Conservation (phyloP, 352 stramenopile species). For the Pseudoperonospora humuli region DNA sequence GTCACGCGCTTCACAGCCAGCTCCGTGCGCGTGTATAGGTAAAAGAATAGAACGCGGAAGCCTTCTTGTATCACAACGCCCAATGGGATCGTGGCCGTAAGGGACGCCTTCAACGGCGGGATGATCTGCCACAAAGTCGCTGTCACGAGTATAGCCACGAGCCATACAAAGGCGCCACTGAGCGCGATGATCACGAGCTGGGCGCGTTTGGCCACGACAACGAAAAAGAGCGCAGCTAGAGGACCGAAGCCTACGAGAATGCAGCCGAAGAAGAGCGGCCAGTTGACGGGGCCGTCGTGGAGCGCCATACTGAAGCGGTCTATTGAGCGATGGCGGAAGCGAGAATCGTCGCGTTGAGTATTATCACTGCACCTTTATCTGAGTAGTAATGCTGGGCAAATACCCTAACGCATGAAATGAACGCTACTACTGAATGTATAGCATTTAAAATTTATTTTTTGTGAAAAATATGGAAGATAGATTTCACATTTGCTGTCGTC, state of each 20-base stretch:
- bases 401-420: no score
- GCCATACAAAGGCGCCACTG: conserved; percentile 74
- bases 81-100: conserved; percentile 67
- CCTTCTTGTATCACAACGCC: conserved; percentile 62
- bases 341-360: no score
- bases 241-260: conserved; percentile 74
- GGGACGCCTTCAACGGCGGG: conserved; percentile 58
- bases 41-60: conserved; percentile 66
- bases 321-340: background rate
- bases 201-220: conserved; percentile 67
- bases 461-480: no score
- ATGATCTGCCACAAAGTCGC: conserved; percentile 73
- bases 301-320: conserved; percentile 41
- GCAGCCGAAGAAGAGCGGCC: conserved; percentile 79
- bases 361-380: no score
- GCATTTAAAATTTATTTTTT: no score
- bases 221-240: conserved; percentile 67
- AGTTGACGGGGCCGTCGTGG: conserved; percentile 67
- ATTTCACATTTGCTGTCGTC: no score
- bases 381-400: no score
- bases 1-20: conserved; percentile 67
- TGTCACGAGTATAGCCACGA: conserved; percentile 70
- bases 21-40: conserved; percentile 71
- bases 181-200: conserved; percentile 81
- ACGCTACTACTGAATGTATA: no score